Conservation (phyloP, 1,284 basidiomycete genomes). For the Ceratobasidium sp. region DNA sequence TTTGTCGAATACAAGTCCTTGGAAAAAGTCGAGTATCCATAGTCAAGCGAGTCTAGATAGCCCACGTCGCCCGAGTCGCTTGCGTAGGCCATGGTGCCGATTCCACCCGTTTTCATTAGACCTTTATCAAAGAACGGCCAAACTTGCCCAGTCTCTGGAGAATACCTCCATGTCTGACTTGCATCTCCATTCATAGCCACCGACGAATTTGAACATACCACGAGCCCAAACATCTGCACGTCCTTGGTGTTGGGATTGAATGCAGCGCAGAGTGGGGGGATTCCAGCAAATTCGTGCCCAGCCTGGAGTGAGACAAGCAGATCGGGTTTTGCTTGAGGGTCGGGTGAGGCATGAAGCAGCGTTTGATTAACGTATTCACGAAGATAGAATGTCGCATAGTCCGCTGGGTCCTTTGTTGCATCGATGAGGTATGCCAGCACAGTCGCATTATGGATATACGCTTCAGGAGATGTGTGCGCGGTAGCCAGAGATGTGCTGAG, state of each 20-base stretch:
- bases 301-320: constrained; percentile 22
- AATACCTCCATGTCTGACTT: constrained; percentile 19
- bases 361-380: background rate
- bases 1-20: no score
- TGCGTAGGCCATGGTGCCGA: no score
- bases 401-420: constrained; percentile 1
- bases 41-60: no score
- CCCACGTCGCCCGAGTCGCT: no score
- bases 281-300: no score
- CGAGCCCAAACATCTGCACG: constrained; percentile 16
- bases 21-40: no score
- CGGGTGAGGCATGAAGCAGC: background rate
- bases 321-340: background rate
- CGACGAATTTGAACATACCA: background rate
- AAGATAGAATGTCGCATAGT: constrained; percentile 16
- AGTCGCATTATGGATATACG: no score
- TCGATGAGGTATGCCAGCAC: constrained; percentile 6
- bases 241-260: constrained; percentile 10
- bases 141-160: background rate
- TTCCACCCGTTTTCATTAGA: no score
- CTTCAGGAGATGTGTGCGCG: background rate
- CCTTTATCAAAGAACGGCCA: constrained; percentile 18
- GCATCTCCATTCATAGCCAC: background rate
- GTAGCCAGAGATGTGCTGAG: background rate
- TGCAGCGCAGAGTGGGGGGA: constrained; percentile 4